Evolutionary conservation across 2,329 filamentous ascomycete genomes (phyloP), one percentile per base, ranked within the genome.

Genomic region (Aulographum hederae): DNA sequence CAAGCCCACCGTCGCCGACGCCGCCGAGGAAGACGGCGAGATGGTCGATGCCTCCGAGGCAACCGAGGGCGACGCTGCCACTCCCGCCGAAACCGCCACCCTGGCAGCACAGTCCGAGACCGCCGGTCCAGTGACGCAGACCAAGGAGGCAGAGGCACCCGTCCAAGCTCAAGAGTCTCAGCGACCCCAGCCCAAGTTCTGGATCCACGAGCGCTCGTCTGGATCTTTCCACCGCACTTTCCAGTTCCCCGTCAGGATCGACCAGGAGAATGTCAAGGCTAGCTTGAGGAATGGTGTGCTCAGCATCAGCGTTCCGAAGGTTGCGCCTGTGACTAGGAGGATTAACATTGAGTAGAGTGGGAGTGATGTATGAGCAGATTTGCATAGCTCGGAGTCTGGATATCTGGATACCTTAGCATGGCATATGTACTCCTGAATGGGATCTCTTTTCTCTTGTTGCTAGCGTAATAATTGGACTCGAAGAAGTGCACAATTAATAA

Each of bases 1-100:
- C 32, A 52, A 61, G 46, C 67, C 73, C 2, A 73, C 67, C 0
- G 78, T 81, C 25, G 73, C 78, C 43, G 76, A 80, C 32, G n/a
- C n/a, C n/a, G 21, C 21, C 21, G 73, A 68, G 5, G 33, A 32
- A 8, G 32, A 34, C 5, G 18, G 17, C 32, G 32, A 34, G 48
- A 16, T 37, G 41, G n/a, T n/a, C n/a, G n/a, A n/a, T n/a, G n/a
- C n/a, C n/a, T n/a, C n/a, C 14, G 43, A 48, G 27, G 41, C 41
- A 18, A 44, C 47, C 36, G 42, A 40, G 21, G 39, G 42, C 35
- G n/a, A n/a, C n/a, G n/a, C n/a, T n/a, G n/a, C n/a, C n/a, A n/a
- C n/a, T n/a, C 33, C 37, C 30, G 40, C 35, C 33, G 32, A 37
- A 10, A 34, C 37, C 14, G 13, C 28, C 32, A 30, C 11, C 15